Evolutionary conservation across 1,284 basidiomycete species (phyloP).

Genomic region (Ustilago lituana): DNA sequence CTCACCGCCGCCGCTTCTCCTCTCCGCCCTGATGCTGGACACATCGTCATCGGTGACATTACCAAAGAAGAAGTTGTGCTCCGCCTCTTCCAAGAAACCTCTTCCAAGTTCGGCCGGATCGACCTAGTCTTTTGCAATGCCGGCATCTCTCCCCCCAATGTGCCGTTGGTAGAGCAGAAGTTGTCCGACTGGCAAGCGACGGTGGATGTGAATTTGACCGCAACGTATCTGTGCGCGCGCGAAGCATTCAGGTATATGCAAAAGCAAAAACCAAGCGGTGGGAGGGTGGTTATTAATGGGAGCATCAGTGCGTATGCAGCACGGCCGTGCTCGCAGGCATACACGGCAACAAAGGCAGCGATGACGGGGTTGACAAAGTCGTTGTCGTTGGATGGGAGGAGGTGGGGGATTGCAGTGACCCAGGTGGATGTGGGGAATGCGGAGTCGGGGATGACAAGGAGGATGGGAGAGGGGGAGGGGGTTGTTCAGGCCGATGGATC

Average conservation of each 20-base stretch:
- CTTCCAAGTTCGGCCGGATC: conserved; percentile 42
- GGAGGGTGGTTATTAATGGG: conserved; percentile 59
- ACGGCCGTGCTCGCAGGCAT: conserved; percentile 36
- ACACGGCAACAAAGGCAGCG: conserved; percentile 58
- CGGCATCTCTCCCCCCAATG: conserved; percentile 52
- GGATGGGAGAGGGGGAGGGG: conserved; percentile 50
- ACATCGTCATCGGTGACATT: conserved; percentile 43
- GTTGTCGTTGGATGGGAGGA: conserved; percentile 51
- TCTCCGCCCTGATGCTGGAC: conserved; percentile 6
- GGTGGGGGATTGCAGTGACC: conserved; percentile 50
- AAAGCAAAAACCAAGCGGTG: conserved; percentile 47
- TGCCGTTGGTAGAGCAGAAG: conserved; percentile 43
- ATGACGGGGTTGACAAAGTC: conserved; percentile 55
- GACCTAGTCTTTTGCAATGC: conserved; percentile 59
- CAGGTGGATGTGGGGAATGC: conserved; percentile 61
- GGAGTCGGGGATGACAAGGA: conserved; percentile 51
- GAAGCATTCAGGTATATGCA: conserved; percentile 58
- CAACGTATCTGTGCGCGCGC: conserved; percentile 50
- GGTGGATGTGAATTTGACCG: conserved; percentile 55
- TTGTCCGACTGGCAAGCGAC: conserved; percentile 54
- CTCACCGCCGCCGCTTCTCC: conserved; percentile 19
- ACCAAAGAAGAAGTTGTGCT: conserved; percentile 51
- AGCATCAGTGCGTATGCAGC: conserved; percentile 53
- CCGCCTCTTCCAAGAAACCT: conserved; percentile 34
- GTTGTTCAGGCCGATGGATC: conserved; percentile 52